Evolutionary conservation across 768 basidiomycete genomes (phyloP), one percentile per base, ranked within the genome.

Genomic region (Chalciporus pseudorubinellus): DNA sequence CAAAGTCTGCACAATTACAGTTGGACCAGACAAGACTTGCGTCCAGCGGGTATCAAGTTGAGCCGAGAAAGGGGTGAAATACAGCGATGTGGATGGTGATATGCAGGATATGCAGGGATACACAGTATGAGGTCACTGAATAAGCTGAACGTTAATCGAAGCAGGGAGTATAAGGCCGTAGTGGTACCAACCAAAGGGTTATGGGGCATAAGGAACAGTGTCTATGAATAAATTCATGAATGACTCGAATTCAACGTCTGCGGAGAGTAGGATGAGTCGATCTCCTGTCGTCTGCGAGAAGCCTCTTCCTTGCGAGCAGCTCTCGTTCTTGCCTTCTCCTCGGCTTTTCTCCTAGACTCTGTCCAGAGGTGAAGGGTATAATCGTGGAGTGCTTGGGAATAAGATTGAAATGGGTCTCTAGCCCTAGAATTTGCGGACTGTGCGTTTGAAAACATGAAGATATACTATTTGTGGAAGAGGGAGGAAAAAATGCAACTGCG

Each of bases 281-380:
- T 49, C 44, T 63, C 68, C 46, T 50, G 57, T 46, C 58, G 63
- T 53, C 60, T 60, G 50, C 60, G 64, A 46, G 59, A 52, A 14
- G 46, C 36, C 29, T 64, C 72, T 41, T 62, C 66, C 53, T 57
- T 62, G 52, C 61, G 61, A 43, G 52, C 48, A 39, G 61, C 56
- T 51, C 67, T 68, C 36, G 53, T 65, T 21, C 69, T 68, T 18
- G 74, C 69, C 51, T 68, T 70, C 61, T 84, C 80, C 61, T 85
- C 84, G 34, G 77, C 79, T 50, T 74, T 63, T 58, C 77, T 77
- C 60, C 83, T 74, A 6, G 84, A 83, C 62, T 87, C 82, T 45
- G 80, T 79, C 84, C 85, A 87, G 44, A 85, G 74, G 38, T 65
- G 74, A 45, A 86, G 75, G 24, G 86, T 87, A 54, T 85, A 87